Base-by-base conservation (phyloP, 2,329 filamentous ascomycete species). In the Fusarium paranaense region DNA sequence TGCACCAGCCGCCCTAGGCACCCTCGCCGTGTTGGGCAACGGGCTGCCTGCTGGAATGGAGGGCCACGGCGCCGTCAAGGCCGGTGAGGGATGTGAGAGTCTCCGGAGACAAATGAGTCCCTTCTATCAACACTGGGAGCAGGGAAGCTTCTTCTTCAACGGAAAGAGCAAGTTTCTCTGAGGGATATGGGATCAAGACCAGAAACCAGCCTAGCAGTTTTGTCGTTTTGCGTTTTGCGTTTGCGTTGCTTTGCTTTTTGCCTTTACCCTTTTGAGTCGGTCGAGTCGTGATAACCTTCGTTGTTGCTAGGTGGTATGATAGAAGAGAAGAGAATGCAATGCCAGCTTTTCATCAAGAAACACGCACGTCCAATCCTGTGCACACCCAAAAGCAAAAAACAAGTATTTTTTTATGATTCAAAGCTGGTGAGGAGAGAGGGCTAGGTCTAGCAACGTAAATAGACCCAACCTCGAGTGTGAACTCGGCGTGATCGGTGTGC, bases 401-500 rank as follows among this genome's bases (percentile, higher is more conserved):
- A 76, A 71, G 62, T 50, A 70, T 66, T 56, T 64, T 67, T 78
- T 78, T 78, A 76, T 72, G 72, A 78, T 78, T 78, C 67, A 73
- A 73, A 76, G 70, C 67, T 78, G 76, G 72, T 70, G 73, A 74
- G 75, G 67, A 73, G 72, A 73, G 63, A 69, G 57, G 64, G 64
- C 35, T 22, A 66, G 76, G 76, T 78, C 76, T 78, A 74, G 71
- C 69, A 78, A 74, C 76, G 71, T 78, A 70, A 47, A 77, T 66
- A 77, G 76, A 77, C 76, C 74, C 60, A 68, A 59, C 72, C 76
- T 76, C 75, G 67, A 74, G 74, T 59, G 67, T 69, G 69, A 75
- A 76, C 71, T 77, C 73, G 69, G 73, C 66, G 45, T 52, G 45
- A 50, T 50, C 25, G 47, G 37, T 52, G 62, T 64, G 76, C 70